These are phyloP conservation scores for Lophiostoma macrostomum DNA, from an alignment of 495 filamentous ascomycete species.

Conservation along the genomic window DNA sequence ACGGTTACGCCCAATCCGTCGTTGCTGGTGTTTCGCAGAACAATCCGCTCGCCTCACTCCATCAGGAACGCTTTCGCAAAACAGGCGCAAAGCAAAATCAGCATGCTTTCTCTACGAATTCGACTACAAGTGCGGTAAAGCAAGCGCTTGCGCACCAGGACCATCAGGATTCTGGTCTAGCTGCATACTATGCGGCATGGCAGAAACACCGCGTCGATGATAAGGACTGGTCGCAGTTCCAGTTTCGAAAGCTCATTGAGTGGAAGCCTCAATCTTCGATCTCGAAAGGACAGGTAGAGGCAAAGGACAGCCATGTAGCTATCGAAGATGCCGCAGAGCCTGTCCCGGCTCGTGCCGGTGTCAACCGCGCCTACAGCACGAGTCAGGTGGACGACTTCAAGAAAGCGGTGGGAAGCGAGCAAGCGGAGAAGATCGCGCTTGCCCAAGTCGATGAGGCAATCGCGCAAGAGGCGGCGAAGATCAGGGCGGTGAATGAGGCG, in stretches of 20 bases:
- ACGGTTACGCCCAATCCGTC: constrained; percentile 96
- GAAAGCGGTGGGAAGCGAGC: constrained; percentile 52
- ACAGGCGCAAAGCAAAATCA: constrained; percentile 63
- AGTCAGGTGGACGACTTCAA: constrained; percentile 57
- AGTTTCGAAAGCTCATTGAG: constrained; percentile 79
- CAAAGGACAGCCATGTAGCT: constrained; percentile 48
- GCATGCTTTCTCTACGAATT: constrained; percentile 64
- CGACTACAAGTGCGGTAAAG: constrained; percentile 48
- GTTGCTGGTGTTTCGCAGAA: constrained; percentile 85
- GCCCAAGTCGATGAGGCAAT: constrained; percentile 64
- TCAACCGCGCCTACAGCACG: constrained; percentile 49
- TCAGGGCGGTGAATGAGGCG: constrained; percentile 37
- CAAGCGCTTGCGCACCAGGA: constrained; percentile 23
- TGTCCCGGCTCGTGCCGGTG: constrained; percentile 43
- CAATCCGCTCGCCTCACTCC: constrained; percentile 48
- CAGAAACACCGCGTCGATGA: constrained; percentile 68
- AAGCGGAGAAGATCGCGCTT: constrained; percentile 50
- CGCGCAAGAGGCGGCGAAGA: constrained; percentile 54
- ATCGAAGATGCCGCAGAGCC: constrained; percentile 49
- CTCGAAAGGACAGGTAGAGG: constrained; percentile 51
- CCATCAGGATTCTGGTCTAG: constrained; percentile 48
- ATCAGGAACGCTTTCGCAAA: constrained; percentile 57
- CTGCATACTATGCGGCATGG: constrained; percentile 86
- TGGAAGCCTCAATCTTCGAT: constrained; percentile 63
- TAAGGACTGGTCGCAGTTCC: constrained; percentile 86